Evolutionary conservation across 345 rosid genomes (phyloP).

Genomic region (Populus nigra): DNA sequence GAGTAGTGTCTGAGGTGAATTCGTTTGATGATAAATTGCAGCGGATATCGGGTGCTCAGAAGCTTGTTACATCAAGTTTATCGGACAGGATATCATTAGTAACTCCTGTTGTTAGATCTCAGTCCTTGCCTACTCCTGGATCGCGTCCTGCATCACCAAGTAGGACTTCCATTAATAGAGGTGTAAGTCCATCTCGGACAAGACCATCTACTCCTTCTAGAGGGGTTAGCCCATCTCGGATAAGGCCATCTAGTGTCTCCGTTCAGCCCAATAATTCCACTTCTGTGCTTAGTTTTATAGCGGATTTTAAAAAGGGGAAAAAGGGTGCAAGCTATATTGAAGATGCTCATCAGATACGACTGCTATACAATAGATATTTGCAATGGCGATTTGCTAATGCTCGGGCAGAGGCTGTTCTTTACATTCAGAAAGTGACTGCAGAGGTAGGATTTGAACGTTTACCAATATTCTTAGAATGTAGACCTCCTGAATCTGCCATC

Average conservation of each 20-base stretch:
- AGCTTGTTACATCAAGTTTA: conserved; percentile 44
- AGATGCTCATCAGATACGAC: conserved; percentile 86
- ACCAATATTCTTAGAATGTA: background rate
- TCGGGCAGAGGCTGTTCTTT: conserved; percentile 62
- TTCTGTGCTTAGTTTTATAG: conserved; percentile 87
- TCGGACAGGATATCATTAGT: conserved; percentile 47
- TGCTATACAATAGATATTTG: conserved; percentile 73
- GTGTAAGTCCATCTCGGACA: conserved; percentile 52
- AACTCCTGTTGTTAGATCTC: conserved; percentile 50
- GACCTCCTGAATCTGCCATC: background rate
- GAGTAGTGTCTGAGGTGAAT: conserved; percentile 41
- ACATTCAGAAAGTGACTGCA: conserved; percentile 58
- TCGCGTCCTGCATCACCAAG: conserved; percentile 73
- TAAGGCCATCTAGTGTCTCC: conserved; percentile 53
- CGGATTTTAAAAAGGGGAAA: conserved; percentile 76
- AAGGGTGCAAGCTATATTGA: conserved; percentile 63
- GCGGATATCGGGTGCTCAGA: conserved; percentile 37
- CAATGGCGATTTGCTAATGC: conserved; percentile 96
- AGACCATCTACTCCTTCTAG: conserved; percentile 75
- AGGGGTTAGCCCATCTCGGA: conserved; percentile 77
- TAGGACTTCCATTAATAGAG: conserved; percentile 47
- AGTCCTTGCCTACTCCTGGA: conserved; percentile 43
- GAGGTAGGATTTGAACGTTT: conserved; percentile 52
- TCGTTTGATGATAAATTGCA: conserved; percentile 46
- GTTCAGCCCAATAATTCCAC: conserved; percentile 53